These are phyloP conservation scores for Fusarium decemcellulare DNA, from an alignment of 2,329 filamentous ascomycete genomes.

Conservation along the genomic window DNA sequence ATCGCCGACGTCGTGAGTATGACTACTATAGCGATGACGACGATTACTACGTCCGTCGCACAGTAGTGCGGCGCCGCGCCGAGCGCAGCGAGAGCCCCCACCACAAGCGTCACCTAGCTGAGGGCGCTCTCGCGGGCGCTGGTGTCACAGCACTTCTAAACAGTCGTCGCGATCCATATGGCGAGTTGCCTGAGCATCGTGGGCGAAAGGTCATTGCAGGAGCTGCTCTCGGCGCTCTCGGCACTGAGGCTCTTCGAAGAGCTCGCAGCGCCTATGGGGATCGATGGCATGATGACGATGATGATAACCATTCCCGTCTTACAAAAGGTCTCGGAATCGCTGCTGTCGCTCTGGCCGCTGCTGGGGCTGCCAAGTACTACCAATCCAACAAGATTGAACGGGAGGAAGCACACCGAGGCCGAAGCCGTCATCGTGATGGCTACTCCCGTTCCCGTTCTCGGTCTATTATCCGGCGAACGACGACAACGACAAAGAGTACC, in stretches of 20 bases:
- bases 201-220: slow-evolving; percentile 73
- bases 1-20: slow-evolving; percentile 58
- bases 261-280: slow-evolving; percentile 74
- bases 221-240: slow-evolving; percentile 73
- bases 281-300: slow-evolving; percentile 57
- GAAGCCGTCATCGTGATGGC: slow-evolving; percentile 63
- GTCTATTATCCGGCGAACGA: slow-evolving; percentile 52
- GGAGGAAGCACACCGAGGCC: slow-evolving; percentile 70
- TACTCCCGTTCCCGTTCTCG: slow-evolving; percentile 60
- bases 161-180: slow-evolving; percentile 66
- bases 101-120: slow-evolving; percentile 72
- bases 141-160: slow-evolving; percentile 72
- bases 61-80: slow-evolving; percentile 61
- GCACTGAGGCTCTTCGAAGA: slow-evolving; percentile 72
- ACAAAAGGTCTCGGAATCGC: slow-evolving; percentile 75
- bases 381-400: slow-evolving; percentile 72
- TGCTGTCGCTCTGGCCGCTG: slow-evolving; percentile 74
- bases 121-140: slow-evolving; percentile 75
- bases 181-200: slow-evolving; percentile 65
- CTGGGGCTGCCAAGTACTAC: slow-evolving; percentile 76
- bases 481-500: slow-evolving; percentile 55
- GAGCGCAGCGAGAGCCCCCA: slow-evolving; percentile 67
- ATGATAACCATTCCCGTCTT: slow-evolving; percentile 58
- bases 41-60: slow-evolving; percentile 62
- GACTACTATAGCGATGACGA: slow-evolving; percentile 64